Base-by-base conservation (phyloP, 1,284 basidiomycete genomes). In the Xanthoconium separans region DNA sequence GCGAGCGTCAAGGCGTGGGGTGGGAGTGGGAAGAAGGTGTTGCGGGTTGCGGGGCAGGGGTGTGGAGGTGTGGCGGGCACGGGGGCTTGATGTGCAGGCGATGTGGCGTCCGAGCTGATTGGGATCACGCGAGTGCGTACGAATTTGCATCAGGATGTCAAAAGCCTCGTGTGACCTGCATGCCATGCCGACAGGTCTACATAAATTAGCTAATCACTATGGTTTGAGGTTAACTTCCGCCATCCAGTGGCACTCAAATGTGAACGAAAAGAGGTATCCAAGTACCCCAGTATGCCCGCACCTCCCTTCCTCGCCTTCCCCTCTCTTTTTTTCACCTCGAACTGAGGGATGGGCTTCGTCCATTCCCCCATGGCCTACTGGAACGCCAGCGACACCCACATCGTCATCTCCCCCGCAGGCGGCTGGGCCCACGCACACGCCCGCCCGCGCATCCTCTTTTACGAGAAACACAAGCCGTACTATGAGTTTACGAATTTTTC, bases 401-500 rank as follows among this genome's bases (percentile, higher is more conserved):
- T 64, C 20, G 59, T 65, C 45, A 67, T 64, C 44, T 54, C 33
- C 3, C 33, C 62, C 4, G 65, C 64, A 1, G 62, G 62, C 6
- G 62, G 62, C 20, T 63, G 62, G 62, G 62, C 57, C 1, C 54
- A 63, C 22, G 64, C 62, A 4, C 62, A 66, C 15, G 62, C 62
- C 11, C 64, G 65, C 12, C 65, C 63, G 2, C 73, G 69, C 27
- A 76, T 85, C 36, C 62, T 82, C 22, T 85, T 85, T 64, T 85
- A 84, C 62, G 74, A 84, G 46, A 83, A 79, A 61, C 68, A 77
- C 45, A 75, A 84, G 50, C 82, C 82, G 2, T 73, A 83, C 58
- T 85, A 85, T 58, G 83, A 82, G 13, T 85, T 86, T 60, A 85
- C 84, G 8, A 85, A 86, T 59, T 85, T 85, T 61, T 85, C 84